Base-by-base conservation (phyloP, 768 basidiomycete species). In the Termitomyces sp. region DNA sequence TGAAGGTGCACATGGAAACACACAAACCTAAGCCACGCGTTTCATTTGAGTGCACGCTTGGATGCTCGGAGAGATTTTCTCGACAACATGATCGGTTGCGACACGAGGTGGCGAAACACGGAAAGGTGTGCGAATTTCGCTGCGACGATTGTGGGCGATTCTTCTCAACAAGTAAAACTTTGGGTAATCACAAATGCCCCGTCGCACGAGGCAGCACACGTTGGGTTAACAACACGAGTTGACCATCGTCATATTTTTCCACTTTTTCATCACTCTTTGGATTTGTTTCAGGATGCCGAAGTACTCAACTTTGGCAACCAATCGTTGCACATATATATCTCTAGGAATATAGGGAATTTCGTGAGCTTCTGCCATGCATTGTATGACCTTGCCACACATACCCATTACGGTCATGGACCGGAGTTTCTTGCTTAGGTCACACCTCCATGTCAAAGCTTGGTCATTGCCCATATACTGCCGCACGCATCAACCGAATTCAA, bases 71-170 rank as follows among this genome's bases (percentile, higher is more conserved):
- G 67, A 73, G 73, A 11, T 84, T 84, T 67, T 83, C 81, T 34
- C 70, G 82, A 52, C 81, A 82, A 58, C 82, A 84, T 61, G 82
- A 84, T 60, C 71, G 81, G 36, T 74, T 84, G 13, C 76, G 82
- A 55, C 82, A 84, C 59, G 82, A 84, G 66, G 81, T 84, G 6
- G 78, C 79, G 9, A 81, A 84, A 65, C 82, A 84, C 59, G 78
- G 79, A 15, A 82, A 81, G 63, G 62, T 82, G 46, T 84, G 82
- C 70, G 81, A 83, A 61, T 82, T 80, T 65, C 68, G 70, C 1
- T 84, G 82, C 62, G 72, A 76, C 11, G 76, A 78, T 2, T 84
- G 82, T 59, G 76, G 78, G 18, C 72, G 81, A 12, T 82, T 83
- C 67, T 84, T 83, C 67, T 82, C 81, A 12, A 74, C 78, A 2